Evolutionary conservation across 83 land plant genomes (phyloP).

Genomic region (Isoetes engelmannii): DNA sequence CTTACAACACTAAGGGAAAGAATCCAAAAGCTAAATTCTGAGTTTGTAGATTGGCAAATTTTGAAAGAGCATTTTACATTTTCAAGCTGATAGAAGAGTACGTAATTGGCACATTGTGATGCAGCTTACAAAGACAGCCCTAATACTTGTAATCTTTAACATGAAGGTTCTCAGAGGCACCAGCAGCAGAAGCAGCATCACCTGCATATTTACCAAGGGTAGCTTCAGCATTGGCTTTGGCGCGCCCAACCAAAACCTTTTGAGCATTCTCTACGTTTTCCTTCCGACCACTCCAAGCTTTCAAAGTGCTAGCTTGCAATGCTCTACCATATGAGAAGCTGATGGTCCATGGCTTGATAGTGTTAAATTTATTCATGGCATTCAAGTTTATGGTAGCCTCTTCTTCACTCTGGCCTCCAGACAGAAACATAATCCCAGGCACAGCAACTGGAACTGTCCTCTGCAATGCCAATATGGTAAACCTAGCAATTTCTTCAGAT

Average conservation of each 20-base stretch:
- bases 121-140: not conserved
- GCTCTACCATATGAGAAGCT: constrained; percentile 34
- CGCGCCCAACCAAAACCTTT: constrained; percentile 16
- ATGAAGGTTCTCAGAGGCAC: constrained; percentile 27
- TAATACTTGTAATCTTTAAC: constrained; percentile 34
- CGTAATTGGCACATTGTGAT: too few relatives aligned
- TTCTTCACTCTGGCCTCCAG: constrained; percentile 35
- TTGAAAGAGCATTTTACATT: too few relatives aligned
- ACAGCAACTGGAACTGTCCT: constrained; percentile 32
- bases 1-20: too few relatives aligned
- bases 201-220: constrained; percentile 31
- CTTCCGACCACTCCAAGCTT: constrained; percentile 31
- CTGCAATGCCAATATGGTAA: constrained; percentile 23
- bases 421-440: constrained; percentile 31
- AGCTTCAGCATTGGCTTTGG: constrained; percentile 33
- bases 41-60: too few relatives aligned
- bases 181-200: constrained; percentile 16
- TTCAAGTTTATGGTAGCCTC: constrained; percentile 31
- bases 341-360: constrained; percentile 30
- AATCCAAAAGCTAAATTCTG: too few relatives aligned
- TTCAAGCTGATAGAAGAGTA: too few relatives aligned
- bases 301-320: constrained; percentile 26
- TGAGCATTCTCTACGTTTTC: constrained; percentile 35
- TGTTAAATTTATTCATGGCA: constrained; percentile 30
- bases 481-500: constrained; percentile 29